Evolutionary conservation across 805 yeast genomes (phyloP), one percentile per base, ranked within the genome.

Genomic region (Suhomyces tanzawaensis): DNA sequence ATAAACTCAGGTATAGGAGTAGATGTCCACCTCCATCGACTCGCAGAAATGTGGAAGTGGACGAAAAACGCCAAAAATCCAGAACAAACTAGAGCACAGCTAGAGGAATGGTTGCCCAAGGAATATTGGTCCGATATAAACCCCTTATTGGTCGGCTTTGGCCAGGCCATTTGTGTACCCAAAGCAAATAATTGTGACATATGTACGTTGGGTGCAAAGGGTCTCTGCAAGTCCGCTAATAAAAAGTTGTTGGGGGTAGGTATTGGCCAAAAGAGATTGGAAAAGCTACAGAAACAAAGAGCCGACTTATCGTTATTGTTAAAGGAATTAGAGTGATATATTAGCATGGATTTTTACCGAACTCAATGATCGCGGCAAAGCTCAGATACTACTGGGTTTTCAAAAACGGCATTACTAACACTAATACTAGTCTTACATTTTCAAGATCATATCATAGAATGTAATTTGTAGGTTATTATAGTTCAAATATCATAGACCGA

Each of bases 141-240:
- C 56, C 95, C 95, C 1, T 58, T 84, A 7, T 60, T 91, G 5
- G 98, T 90, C 7, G 97, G 98, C 3, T 90, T 89, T 67, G 98
- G 98, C 9, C 98, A 90, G 58, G 81, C 82, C 0, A 74, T 90
- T 3, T 90, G 97, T 55, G 73, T 79, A 7, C 85, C 95, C 0
- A 71, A 82, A 38, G 80, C 81, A 4, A 62, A 71, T 33, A 71
- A 83, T 44, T 88, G 96, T 60, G 90, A 82, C 51, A 47, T 82
- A 5, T 88, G 96, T 49, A 52, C 74, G 3, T 60, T 82, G 50
- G 77, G 75, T 12, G 61, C 54, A 37, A 65, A 66, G 17, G 75
- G 72, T 0, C 49, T 84, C 2, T 87, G 95, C 48, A 69, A 75
- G 25, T 74, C 77, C 24, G 80, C 70, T 12, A 79, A 81, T 49